A percentile compares a stretch with the other conserved stretches of the same genome.
Evolutionary conservation across 2,329 filamentous ascomycete species (phyloP).

Genomic region (Fusarium compactum): DNA sequence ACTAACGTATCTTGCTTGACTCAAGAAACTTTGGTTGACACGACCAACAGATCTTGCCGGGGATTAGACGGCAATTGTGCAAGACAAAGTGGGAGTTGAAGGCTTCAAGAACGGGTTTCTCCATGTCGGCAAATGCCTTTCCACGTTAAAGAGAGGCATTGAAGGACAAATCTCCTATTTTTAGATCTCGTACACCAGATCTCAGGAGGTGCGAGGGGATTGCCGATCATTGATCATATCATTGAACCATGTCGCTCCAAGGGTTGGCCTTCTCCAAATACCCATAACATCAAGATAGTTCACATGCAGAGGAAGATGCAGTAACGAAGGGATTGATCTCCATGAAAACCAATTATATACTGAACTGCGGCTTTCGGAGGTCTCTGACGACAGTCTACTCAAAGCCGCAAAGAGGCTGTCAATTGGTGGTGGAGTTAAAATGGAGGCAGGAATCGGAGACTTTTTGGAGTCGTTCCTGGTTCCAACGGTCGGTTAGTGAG

Average conservation of each 20-base stretch:
- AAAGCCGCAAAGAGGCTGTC: not conserved
- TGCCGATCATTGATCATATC: not conserved
- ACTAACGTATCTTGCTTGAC: not conserved
- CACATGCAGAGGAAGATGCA: no score
- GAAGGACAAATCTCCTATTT: not conserved
- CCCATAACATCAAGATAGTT: not conserved
- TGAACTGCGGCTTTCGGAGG: not conserved
- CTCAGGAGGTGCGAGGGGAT: not conserved
- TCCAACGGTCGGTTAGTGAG: not conserved
- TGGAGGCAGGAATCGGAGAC: not conserved
- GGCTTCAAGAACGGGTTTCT: not conserved
- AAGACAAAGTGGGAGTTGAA: not conserved
- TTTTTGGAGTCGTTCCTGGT: not conserved
- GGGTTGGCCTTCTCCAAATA: not conserved
- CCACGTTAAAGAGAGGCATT: not conserved
- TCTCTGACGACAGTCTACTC: not conserved
- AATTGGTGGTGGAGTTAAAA: not conserved
- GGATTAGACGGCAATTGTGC: not conserved
- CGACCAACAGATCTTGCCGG: not conserved
- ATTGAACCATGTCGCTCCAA: not conserved
- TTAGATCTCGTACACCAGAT: not conserved
- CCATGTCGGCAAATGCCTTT: not conserved
- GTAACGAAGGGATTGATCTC: not conserved
- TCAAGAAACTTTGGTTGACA: not conserved
- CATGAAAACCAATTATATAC: not conserved